phyloP scores from a whole-genome alignment of 1,284 basidiomycete genomes.

The Agaricales sp. region DNA sequence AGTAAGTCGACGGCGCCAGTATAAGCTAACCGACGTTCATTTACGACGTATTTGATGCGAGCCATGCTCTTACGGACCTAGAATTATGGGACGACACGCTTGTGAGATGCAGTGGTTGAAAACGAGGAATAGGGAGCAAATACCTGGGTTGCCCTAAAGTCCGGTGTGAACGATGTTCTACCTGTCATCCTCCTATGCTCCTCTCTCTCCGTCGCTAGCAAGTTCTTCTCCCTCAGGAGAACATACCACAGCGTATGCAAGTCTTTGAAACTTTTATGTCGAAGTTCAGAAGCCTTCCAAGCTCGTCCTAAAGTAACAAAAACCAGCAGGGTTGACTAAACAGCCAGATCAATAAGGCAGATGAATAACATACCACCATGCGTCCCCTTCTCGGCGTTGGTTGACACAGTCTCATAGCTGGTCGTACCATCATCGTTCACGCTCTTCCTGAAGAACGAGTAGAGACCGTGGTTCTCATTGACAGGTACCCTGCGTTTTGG shows the following conservation, averaged over 20 bases:
- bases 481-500: constrained; percentile 17
- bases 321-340: background rate
- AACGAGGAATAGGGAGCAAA: constrained; percentile 6
- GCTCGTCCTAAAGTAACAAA: constrained; percentile 51
- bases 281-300: constrained; percentile 79
- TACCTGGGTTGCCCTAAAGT: constrained; percentile 6
- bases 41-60: constrained; percentile 88
- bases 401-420: constrained; percentile 22
- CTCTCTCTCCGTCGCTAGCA: constrained; percentile 79
- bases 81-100: constrained; percentile 21
- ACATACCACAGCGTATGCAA: constrained; percentile 92
- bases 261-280: constrained; percentile 85
- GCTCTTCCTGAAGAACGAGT: constrained; percentile 61
- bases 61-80: constrained; percentile 97
- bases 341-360: background rate
- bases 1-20: constrained; percentile 46
- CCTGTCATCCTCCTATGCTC: constrained; percentile 52
- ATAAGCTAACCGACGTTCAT: constrained; percentile 85
- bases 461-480: constrained; percentile 56
- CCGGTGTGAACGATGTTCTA: constrained; percentile 20
- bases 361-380: background rate
- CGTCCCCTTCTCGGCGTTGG: background rate
- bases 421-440: constrained; percentile 24
- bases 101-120: constrained; percentile 22
- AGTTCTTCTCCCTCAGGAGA: constrained; percentile 77